A percentile compares a stretch with the other conserved stretches of the same genome.
phyloP scores from a whole-genome alignment of 2,329 filamentous ascomycete genomes.

The Sporothrix phasma region DNA sequence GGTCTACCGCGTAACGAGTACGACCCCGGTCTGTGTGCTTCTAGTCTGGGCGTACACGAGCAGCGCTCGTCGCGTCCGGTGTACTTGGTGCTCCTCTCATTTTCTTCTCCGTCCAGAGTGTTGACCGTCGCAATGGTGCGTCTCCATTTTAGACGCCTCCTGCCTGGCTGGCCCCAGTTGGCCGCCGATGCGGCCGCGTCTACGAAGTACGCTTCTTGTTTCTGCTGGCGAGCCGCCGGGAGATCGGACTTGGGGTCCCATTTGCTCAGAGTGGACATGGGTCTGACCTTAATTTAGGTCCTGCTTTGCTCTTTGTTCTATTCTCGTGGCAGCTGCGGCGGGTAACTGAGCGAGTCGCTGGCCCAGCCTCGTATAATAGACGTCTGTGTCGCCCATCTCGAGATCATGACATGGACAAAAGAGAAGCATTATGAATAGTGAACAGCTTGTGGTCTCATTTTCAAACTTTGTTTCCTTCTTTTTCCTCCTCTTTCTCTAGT shows the following conservation, averaged over 20 bases:
- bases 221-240: conserved; percentile 12
- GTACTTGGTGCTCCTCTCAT: not conserved
- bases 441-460: not conserved
- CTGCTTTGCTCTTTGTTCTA: not conserved
- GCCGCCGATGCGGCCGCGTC: conserved; percentile 10
- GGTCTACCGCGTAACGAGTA: too few relatives aligned
- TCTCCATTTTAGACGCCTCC: conserved; percentile 7
- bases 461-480: not conserved
- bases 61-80: not conserved
- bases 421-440: not conserved
- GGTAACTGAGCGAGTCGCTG: not conserved
- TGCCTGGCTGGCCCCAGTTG: not conserved
- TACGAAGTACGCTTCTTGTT: not conserved
- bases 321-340: not conserved
- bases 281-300: conserved; percentile 9
- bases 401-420: not conserved
- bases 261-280: not conserved
- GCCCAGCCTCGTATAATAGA: conserved; percentile 9
- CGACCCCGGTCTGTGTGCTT: conserved; percentile 3
- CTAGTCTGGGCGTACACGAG: conserved; percentile 4
- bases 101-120: not conserved
- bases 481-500: not conserved
- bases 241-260: not conserved
- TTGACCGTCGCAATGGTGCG: not conserved
- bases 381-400: not conserved